These are phyloP conservation scores for Thraustochytrium striatum DNA, from an alignment of 352 stramenopile species.

Conservation along the genomic window DNA sequence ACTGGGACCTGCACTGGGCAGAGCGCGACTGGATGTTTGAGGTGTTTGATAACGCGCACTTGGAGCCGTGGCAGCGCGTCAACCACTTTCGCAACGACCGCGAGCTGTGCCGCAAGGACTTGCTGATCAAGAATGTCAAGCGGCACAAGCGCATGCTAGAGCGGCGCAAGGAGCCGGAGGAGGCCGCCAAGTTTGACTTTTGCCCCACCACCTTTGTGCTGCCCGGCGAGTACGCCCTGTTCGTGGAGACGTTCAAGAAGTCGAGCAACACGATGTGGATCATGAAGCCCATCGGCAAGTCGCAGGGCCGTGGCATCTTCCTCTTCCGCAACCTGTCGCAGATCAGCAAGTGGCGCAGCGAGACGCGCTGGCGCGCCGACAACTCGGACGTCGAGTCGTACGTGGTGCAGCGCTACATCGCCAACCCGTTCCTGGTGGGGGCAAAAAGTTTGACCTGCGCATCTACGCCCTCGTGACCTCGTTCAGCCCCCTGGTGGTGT, in stretches of 20 bases:
- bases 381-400: slow-evolving; percentile 71
- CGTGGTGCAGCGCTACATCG: slow-evolving; percentile 87
- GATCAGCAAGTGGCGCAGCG: slow-evolving; percentile 85
- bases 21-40: slow-evolving; percentile 84
- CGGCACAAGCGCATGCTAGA: slow-evolving; percentile 56
- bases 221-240: slow-evolving; percentile 83
- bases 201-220: slow-evolving; percentile 82
- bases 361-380: slow-evolving; percentile 63
- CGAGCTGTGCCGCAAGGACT: slow-evolving; percentile 84
- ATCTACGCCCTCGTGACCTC: slow-evolving; percentile 85
- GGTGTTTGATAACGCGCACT: slow-evolving; percentile 75
- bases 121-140: slow-evolving; percentile 92
- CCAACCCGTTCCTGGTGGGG: slow-evolving; percentile 83
- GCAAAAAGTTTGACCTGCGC: slow-evolving; percentile 90
- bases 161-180: neutral
- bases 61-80: slow-evolving; percentile 73
- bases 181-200: slow-evolving; percentile 59
- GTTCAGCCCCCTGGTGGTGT: slow-evolving; percentile 83
- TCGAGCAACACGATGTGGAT: slow-evolving; percentile 74
- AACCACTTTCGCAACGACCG: slow-evolving; percentile 87
- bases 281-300: slow-evolving; percentile 90
- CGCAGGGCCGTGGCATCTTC: slow-evolving; percentile 82
- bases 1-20: slow-evolving; percentile 82
- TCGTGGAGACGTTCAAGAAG: slow-evolving; percentile 71
- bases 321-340: slow-evolving; percentile 86